A percentile compares a stretch with the other conserved stretches of the same genome.
Conservation (phyloP, 805 yeast species). For the Wickerhamiella qilinensis region DNA sequence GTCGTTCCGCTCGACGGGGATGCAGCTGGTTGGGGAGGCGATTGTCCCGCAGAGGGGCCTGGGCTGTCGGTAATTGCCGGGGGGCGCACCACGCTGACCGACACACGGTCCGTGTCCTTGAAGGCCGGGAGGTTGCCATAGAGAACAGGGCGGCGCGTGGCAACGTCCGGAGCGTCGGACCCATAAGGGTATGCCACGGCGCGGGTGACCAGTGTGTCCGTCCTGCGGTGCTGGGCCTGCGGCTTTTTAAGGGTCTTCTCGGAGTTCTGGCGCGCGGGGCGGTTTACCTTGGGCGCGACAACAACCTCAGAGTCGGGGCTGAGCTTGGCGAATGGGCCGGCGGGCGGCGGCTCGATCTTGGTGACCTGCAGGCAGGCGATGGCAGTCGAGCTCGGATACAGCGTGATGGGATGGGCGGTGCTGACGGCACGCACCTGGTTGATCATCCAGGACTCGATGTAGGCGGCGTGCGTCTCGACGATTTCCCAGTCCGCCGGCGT, state of each 20-base stretch:
- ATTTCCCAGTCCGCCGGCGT: conserved; percentile 79
- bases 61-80: neutral
- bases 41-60: neutral
- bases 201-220: conserved; percentile 1
- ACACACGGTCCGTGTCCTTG: neutral
- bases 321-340: conserved; percentile 30
- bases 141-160: conserved; percentile 6
- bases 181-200: conserved; percentile 8
- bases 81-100: conserved; percentile 7
- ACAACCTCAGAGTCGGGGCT: conserved; percentile 52
- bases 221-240: neutral
- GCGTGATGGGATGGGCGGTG: conserved; percentile 39
- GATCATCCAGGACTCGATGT: conserved; percentile 55
- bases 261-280: neutral
- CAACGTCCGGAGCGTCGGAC: neutral
- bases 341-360: conserved; percentile 27
- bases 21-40: conserved; percentile 4
- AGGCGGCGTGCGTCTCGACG: conserved; percentile 65
- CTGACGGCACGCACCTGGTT: conserved; percentile 69
- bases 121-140: conserved; percentile 5
- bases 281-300: conserved; percentile 48
- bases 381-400: conserved; percentile 50
- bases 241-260: conserved; percentile 1
- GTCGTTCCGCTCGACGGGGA: conserved; percentile 4
- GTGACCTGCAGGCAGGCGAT: conserved; percentile 42